Percentiles rank a stretch among this genome's conserved stretches.
These are phyloP conservation scores for Solanum corneliomulleri DNA, from an alignment of 257 asterid species.

Conservation along the genomic window DNA sequence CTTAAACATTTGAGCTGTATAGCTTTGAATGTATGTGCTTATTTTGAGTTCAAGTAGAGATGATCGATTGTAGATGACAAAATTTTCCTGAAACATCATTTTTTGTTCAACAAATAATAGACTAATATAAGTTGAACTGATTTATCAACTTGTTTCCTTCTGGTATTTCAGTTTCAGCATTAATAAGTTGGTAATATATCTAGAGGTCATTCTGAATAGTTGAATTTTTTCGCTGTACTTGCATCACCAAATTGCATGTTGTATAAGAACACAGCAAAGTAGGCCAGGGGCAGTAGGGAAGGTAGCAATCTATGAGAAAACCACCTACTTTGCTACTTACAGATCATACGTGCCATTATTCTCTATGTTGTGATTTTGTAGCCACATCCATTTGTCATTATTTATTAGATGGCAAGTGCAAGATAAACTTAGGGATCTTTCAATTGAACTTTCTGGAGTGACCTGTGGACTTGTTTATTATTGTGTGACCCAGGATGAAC, in stretches of 20 bases:
- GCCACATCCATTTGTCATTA: not conserved
- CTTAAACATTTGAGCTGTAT: not conserved
- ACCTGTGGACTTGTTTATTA: not conserved
- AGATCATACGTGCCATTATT: not conserved
- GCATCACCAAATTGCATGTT: not conserved
- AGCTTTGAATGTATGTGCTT: not conserved
- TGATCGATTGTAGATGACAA: not conserved
- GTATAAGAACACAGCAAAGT: not conserved
- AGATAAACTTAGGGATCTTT: not conserved
- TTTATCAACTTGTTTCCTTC: not conserved
- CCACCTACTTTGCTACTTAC: not conserved
- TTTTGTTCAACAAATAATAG: not conserved
- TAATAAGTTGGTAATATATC: not conserved
- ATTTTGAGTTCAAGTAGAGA: not conserved
- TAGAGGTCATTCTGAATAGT: not conserved
- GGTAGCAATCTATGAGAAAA: not conserved
- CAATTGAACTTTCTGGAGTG: not conserved
- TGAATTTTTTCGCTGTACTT: not conserved
- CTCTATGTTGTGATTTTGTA: not conserved
- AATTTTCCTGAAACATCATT: not conserved
- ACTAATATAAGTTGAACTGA: not conserved
- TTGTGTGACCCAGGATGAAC: constrained; percentile 52
- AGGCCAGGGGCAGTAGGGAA: not conserved
- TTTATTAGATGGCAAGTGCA: not conserved
- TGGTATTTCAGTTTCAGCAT: not conserved